Evolutionary conservation across 2,329 filamentous ascomycete species (phyloP), one percentile per base, ranked within the genome.

Genomic region (Ophiocordyceps camponoti-leonardi): DNA sequence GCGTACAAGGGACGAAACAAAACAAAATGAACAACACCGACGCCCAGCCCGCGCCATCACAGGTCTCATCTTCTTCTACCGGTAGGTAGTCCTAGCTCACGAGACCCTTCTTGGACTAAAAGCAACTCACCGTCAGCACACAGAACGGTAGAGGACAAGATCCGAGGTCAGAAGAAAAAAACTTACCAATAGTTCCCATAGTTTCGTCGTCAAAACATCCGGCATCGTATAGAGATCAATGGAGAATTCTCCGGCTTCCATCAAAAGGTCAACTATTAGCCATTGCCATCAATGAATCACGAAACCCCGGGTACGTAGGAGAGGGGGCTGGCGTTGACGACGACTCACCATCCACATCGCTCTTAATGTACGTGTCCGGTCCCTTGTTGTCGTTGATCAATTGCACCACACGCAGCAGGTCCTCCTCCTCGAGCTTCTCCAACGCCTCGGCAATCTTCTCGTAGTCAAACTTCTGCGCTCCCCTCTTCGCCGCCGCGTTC

Each of bases 181-280:
- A 44, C 64, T 61, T 61, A 72, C 73, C 54, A 78, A 59, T 60
- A 92, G 93, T 49, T 95, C 90, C 90, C 90, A 96, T 49, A 98
- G 79, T 78, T 86, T 87, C 64, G 92, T 93, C 60, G 92, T 83
- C 35, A 96, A 73, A 26, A 69, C 67, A 52, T 96, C 92, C 1
- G 92, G 88, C 51, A 98, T 78, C n/a, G 92, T 96, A 67, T 94
- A 96, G 48, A 98, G 74, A 59, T 98, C 92, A 54, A 98, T 90
- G 49, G 94, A 92, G 68, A 98, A 98, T 67, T 98, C 92, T 58
- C 92, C 92, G 58, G 88, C 87, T 73, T 63, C 54, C 57, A 50
- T 51, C 46, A 63, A 58, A 55, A 63, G 52, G 56, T 58, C 45
- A 49, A 55, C 53, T 60, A 56, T 63, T 57, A 62, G 61, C 57